Percentiles rank a stretch among this genome's conserved stretches.
Evolutionary conservation across 192 early-diverging fungal species (phyloP).

Genomic region (Podila clonocystis): DNA sequence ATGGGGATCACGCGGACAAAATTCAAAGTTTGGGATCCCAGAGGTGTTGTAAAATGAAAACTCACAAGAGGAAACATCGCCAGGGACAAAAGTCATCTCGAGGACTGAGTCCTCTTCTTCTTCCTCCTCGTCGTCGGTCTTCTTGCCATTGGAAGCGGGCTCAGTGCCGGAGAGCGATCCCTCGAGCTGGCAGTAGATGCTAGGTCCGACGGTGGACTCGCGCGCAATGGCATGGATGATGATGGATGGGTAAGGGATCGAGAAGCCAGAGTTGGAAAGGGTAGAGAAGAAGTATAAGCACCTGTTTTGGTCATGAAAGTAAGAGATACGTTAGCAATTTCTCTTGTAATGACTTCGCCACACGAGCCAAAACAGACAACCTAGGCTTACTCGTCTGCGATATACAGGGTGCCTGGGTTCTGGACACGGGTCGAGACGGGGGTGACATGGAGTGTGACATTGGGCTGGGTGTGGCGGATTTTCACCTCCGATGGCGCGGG

Average conservation of each 20-base stretch:
- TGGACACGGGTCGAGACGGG: slow-evolving; percentile 36
- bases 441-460: slow-evolving; percentile 41
- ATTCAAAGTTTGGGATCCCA: background rate
- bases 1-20: background rate
- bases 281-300: slow-evolving; percentile 65
- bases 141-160: slow-evolving; percentile 27
- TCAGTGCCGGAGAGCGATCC: slow-evolving; percentile 28
- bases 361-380: background rate
- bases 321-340: background rate
- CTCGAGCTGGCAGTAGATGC: slow-evolving; percentile 76
- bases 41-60: background rate
- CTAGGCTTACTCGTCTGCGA: slow-evolving; percentile 39
- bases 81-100: slow-evolving; percentile 70
- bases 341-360: background rate
- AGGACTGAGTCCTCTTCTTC: slow-evolving; percentile 58
- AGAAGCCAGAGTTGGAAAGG: slow-evolving; percentile 53
- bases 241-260: slow-evolving; percentile 71
- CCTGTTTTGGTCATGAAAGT: slow-evolving; percentile 23
- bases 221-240: slow-evolving; percentile 78
- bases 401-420: slow-evolving; percentile 47
- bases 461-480: slow-evolving; percentile 40
- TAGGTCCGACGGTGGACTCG: slow-evolving; percentile 53
- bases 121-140: slow-evolving; percentile 48
- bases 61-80: slow-evolving; percentile 64
- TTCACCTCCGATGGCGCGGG: slow-evolving; percentile 21